Base-by-base conservation (phyloP, 1,139 yeast genomes). In the Saccharomyces uvarum region DNA sequence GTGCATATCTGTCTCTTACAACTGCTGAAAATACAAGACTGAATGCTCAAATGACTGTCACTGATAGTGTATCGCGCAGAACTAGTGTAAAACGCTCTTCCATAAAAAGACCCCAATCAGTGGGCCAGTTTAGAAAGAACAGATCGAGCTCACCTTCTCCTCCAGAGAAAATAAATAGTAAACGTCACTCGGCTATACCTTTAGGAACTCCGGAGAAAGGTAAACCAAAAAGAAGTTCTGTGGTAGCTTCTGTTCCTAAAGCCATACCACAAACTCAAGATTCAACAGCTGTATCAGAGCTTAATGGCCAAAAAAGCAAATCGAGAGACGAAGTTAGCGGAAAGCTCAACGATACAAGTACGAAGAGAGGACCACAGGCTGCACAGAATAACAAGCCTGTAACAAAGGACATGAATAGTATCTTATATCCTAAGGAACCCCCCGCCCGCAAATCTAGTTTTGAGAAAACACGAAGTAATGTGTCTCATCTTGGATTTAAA, bases 21-120 rank as follows among this genome's bases (percentile, higher is more conserved):
- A 86, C 95, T 0, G 90, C 91, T 1, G 90, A 86, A 65, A 86
- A 86, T 67, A 86, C 95, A 0, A 76, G 90, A 57, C 65, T 84
- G 55, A 86, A 86, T 68, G 85, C 90, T 0, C 79, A 81, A 66
- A 67, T 81, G 50, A 76, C 83, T 3, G 48, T 49, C 5, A 66
- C 79, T 0, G 68, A 75, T 3, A 60, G 57, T 13, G 54, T 55
- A 33, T 52, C 56, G 7, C 59, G 60, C n/a, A 60, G 59, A 38
- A 49, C 59, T 27, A 51, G 50, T 38, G 38, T 48, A 11, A 53
- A 54, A 50, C 54, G 50, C 48, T 24, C 44, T 38, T 38, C 44
- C 24, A 19, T 54, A 49, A 51, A 51, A 47, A 59, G 68, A 48
- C 64, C 68, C 9, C 62, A 58, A 44, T 62, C 68, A 5, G 55